phyloP scores from a whole-genome alignment of 78 protist genomes.

The Polysphondylium violaceum region DNA sequence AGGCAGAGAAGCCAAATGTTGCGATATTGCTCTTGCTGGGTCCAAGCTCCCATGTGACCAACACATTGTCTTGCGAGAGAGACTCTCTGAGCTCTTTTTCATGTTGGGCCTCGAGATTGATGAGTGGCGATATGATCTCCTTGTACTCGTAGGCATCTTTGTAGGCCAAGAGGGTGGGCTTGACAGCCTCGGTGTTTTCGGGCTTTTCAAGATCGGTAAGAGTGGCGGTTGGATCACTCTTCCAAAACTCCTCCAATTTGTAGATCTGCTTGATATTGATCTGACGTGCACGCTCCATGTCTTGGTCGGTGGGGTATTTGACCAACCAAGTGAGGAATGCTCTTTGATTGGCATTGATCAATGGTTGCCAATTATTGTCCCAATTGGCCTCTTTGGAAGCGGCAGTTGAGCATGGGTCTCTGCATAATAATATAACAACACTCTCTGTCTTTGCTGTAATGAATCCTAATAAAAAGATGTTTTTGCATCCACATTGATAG shows the following conservation, averaged over 20 bases:
- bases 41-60: conserved; percentile 95
- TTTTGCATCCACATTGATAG: conserved; percentile 97
- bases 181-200: conserved; percentile 19
- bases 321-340: conserved; percentile 95
- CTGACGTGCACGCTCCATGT: conserved; percentile 87
- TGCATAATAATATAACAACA: conserved; percentile 97
- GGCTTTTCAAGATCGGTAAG: conserved; percentile 82
- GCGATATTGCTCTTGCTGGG: conserved; percentile 90
- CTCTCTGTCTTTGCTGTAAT: conserved; percentile 96
- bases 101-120: conserved; percentile 95
- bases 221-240: conserved; percentile 77
- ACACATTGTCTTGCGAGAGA: conserved; percentile 78
- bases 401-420: conserved; percentile 89
- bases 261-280: conserved; percentile 85
- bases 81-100: conserved; percentile 90
- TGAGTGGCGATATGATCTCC: conserved; percentile 92
- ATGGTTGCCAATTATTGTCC: conserved; percentile 98
- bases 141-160: conserved; percentile 96
- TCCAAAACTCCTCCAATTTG: conserved; percentile 98
- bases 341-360: conserved; percentile 90
- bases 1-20: conserved; percentile 84
- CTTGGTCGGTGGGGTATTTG: conserved; percentile 89
- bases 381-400: conserved; percentile 83
- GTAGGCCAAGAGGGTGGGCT: conserved; percentile 83
- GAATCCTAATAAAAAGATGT: conserved; percentile 98